Evolutionary conservation across 768 basidiomycete species (phyloP), one percentile per base, ranked within the genome.

Genomic region (Russula lepida): DNA sequence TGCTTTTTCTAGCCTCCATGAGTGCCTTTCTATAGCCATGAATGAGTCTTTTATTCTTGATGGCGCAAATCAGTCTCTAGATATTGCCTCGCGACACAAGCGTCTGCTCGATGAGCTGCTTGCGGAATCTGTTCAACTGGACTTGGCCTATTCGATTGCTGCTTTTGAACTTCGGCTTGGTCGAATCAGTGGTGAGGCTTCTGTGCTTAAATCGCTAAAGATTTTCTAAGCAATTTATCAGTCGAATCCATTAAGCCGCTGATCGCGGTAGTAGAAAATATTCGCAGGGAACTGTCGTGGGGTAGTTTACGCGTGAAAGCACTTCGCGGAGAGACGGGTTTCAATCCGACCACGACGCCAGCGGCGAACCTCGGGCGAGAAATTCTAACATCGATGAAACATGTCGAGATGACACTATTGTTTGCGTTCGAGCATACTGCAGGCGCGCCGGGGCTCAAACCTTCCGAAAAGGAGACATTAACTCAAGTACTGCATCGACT

Each of bases 121-220:
- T 15, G 65, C 67, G 33, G 70, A 68, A 25, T 76, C 77, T 17
- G 69, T 77, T 35, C 70, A 71, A 28, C 68, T 81, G 39, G 76
- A 78, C 59, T 66, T 73, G 43, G 68, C 71, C 23, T 79, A 79
- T 62, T 74, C 74, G 3, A 77, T 77, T 60, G 78, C 79, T 12
- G 71, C 74, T 3, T 79, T 81, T 53, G 79, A 81, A 54, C 68
- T 79, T 32, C 74, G 78, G 6, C 61, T 79, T 7, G 78, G 78
- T 25, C 73, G 78, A 23, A 67, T 80, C 35, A 73, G 74, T 50
- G 72, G 79, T 80, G 63, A 15, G 61, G 73, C 55, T 21, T 37
- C 17, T 56, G 15, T 53, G 6, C 19, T 21, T 32, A 5, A 39
- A 17, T 17, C 28, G 17, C n/a, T 48, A 5, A 19, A 57, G 17